Evolutionary conservation across 2,329 filamentous ascomycete genomes (phyloP).

Genomic region (Juglanconis oblonga): DNA sequence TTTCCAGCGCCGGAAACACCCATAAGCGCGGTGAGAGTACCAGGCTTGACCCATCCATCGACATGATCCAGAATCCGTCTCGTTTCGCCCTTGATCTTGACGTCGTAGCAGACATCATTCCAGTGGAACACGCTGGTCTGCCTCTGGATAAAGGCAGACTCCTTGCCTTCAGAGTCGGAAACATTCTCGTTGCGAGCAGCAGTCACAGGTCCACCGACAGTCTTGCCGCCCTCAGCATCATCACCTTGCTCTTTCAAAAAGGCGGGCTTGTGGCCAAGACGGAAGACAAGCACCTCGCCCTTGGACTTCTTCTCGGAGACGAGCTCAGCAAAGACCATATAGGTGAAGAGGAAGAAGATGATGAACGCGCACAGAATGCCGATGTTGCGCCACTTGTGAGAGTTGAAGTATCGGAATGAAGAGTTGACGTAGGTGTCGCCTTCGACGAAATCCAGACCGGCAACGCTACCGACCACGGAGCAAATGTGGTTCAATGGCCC

Average conservation of each 20-base stretch:
- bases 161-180: slow-evolving; percentile 34
- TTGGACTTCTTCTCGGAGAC: slow-evolving; percentile 68
- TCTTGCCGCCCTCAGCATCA: slow-evolving; percentile 54
- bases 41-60: slow-evolving; percentile 20
- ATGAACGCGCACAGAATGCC: slow-evolving; percentile 67
- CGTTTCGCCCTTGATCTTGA: slow-evolving; percentile 19
- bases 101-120: slow-evolving; percentile 20
- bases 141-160: slow-evolving; percentile 22
- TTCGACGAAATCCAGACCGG: slow-evolving; percentile 49
- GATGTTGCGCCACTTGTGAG: slow-evolving; percentile 68
- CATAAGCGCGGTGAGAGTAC: slow-evolving; percentile 21
- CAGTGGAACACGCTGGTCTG: slow-evolving; percentile 19
- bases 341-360: slow-evolving; percentile 57
- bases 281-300: slow-evolving; percentile 74
- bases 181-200: slow-evolving; percentile 42
- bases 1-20: slow-evolving; percentile 69
- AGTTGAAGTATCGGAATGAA: slow-evolving; percentile 54
- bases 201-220: slow-evolving; percentile 43
- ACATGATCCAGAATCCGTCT: slow-evolving; percentile 18
- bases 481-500: slow-evolving; percentile 48
- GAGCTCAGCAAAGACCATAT: slow-evolving; percentile 64
- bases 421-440: slow-evolving; percentile 57
- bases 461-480: slow-evolving; percentile 53
- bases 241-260: slow-evolving; percentile 59
- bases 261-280: slow-evolving; percentile 61